Conservation (phyloP, 257 asterid genomes). For the Nicotiana otophora region DNA sequence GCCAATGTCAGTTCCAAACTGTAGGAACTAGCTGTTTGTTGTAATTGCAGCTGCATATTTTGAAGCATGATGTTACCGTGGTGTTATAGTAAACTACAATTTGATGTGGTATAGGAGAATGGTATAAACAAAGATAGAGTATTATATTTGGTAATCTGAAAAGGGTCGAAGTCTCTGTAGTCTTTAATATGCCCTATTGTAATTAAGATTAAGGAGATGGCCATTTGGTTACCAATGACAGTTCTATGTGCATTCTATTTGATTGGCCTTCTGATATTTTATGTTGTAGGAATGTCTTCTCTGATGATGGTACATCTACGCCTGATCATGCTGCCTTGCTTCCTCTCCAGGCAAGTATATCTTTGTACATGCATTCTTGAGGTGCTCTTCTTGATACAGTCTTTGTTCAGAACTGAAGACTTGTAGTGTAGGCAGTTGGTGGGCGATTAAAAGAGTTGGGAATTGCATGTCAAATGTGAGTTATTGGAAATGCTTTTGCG, state of each 20-base stretch:
- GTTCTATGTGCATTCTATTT: neutral
- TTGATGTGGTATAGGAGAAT: neutral
- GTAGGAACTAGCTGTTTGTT: neutral
- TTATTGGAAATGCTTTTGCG: neutral
- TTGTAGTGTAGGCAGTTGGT: neutral
- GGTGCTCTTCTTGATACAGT: neutral
- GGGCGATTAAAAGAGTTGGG: neutral
- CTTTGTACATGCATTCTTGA: slow-evolving; percentile 6
- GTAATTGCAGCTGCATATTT: neutral
- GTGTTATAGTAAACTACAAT: neutral
- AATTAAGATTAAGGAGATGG: neutral
- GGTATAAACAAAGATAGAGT: neutral
- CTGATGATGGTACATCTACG: slow-evolving; percentile 60
- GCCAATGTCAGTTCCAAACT: neutral
- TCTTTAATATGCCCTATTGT: neutral
- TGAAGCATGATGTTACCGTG: neutral
- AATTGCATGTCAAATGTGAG: neutral
- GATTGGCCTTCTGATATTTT: neutral
- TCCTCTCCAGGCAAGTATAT: slow-evolving; percentile 71
- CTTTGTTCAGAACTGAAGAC: neutral
- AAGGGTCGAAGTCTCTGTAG: neutral
- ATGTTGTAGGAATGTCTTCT: slow-evolving; percentile 64
- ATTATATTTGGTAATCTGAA: neutral
- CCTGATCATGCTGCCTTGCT: slow-evolving; percentile 62
- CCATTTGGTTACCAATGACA: neutral